Percentiles rank a stretch among this genome's conserved stretches.
Conservation (phyloP, 2,329 filamentous ascomycete genomes). For the Fusarium agapanthi region DNA sequence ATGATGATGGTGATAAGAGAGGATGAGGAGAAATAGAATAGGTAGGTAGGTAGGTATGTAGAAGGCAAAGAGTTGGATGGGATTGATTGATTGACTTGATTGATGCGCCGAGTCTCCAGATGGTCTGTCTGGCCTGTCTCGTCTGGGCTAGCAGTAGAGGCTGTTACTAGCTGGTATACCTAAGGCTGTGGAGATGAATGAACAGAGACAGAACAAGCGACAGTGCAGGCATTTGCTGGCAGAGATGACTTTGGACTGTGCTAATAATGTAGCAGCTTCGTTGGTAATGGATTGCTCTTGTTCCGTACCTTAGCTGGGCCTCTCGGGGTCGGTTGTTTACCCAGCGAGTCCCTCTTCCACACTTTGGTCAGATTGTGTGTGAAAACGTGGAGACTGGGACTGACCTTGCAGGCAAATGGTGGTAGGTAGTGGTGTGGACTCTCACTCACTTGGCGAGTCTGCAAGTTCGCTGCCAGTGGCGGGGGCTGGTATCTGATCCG, state of each 20-base stretch:
- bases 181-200: constrained; percentile 25
- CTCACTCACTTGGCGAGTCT: constrained; percentile 2
- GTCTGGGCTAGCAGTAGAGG: background rate
- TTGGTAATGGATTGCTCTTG: background rate
- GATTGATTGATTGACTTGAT: constrained; percentile 18
- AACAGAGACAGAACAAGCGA: background rate
- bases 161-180: constrained; percentile 27
- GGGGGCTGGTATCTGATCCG: constrained; percentile 3
- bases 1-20: constrained; percentile 3
- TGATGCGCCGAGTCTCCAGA: constrained; percentile 27
- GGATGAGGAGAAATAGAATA: constrained; percentile 21
- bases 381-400: constrained; percentile 6
- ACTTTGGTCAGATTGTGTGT: background rate
- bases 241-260: background rate
- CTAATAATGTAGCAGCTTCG: background rate
- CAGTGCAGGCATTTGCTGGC: constrained; percentile 2
- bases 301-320: background rate
- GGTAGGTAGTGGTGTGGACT: constrained; percentile 3
- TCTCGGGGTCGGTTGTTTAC: background rate
- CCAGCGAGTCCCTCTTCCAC: background rate
- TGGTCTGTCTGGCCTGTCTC: constrained; percentile 5
- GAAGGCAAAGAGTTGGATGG: constrained; percentile 25
- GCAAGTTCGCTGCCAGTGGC: constrained; percentile 5
- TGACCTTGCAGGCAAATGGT: background rate
- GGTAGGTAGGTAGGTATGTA: background rate